Conservation (phyloP, 2,329 filamentous ascomycete genomes). For the Tolypocladium cylindrosporum region DNA sequence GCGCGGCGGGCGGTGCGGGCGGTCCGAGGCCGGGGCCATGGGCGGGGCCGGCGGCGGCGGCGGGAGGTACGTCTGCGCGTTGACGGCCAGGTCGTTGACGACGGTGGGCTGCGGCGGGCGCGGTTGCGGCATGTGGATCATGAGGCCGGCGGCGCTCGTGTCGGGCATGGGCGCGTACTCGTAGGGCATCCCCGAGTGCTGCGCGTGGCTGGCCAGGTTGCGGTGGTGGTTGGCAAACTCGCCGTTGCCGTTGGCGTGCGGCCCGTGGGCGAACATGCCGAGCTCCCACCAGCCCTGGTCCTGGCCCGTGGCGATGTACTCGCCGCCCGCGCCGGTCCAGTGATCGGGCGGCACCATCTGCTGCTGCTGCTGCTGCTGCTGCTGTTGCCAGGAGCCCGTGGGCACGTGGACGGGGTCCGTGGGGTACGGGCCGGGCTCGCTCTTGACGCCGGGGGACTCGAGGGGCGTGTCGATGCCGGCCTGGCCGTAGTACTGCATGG, state of each 20-base stretch:
- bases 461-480: constrained; percentile 25
- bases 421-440: constrained; percentile 17
- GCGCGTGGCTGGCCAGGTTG: constrained; percentile 29
- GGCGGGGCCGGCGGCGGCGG: constrained; percentile 19
- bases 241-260: constrained; percentile 7
- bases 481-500: constrained; percentile 20
- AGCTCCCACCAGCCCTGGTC: constrained; percentile 21
- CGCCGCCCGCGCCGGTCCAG: constrained; percentile 14
- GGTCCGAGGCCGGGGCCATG: constrained; percentile 18
- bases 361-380: constrained; percentile 11
- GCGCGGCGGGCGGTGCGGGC: constrained; percentile 33
- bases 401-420: constrained; percentile 8
- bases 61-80: constrained; percentile 24
- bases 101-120: constrained; percentile 23
- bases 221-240: constrained; percentile 21
- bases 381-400: constrained; percentile 1
- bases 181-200: constrained; percentile 29
- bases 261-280: constrained; percentile 16
- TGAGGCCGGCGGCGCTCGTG: constrained; percentile 28
- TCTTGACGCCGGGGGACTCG: constrained; percentile 26
- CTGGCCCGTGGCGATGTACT: constrained; percentile 13
- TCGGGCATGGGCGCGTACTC: constrained; percentile 25
- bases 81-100: constrained; percentile 22
- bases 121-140: constrained; percentile 45
- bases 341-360: constrained; percentile 12